Evolutionary conservation across 2,329 filamentous ascomycete species (phyloP).

Genomic region (Nannizzia gypsea): DNA sequence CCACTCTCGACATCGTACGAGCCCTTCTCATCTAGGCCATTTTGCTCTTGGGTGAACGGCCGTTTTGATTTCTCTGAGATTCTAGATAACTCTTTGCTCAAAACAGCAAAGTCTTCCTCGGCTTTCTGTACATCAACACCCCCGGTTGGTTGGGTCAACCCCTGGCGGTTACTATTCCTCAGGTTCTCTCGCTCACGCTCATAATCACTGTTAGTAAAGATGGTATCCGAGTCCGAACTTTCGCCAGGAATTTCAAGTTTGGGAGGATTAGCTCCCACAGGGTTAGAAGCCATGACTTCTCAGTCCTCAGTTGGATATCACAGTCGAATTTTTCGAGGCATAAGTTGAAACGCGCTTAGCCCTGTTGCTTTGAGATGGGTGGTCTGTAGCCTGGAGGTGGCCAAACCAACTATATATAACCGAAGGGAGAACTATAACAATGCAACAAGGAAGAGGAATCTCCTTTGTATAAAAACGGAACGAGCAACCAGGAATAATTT

Average conservation of each 20-base stretch:
- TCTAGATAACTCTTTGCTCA: constrained; percentile 29
- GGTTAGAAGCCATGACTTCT: background rate
- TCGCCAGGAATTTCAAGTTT: constrained; percentile 5
- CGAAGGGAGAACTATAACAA: background rate
- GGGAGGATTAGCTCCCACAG: background rate
- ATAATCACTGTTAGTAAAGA: constrained; percentile 18
- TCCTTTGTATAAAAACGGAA: background rate
- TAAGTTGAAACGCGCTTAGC: background rate
- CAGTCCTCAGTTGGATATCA: background rate
- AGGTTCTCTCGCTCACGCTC: constrained; percentile 23
- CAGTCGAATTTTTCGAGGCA: background rate
- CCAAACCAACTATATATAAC: background rate
- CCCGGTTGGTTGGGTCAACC: constrained; percentile 23
- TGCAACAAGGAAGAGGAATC: background rate
- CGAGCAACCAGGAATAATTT: background rate
- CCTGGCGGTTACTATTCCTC: constrained; percentile 23
- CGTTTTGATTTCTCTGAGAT: constrained; percentile 28
- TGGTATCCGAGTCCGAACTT: constrained; percentile 21
- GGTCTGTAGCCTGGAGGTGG: background rate
- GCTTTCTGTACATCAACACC: constrained; percentile 38
- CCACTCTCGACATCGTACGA: constrained; percentile 44
- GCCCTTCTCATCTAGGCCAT: constrained; percentile 18
- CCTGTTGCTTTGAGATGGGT: background rate
- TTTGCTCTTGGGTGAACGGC: constrained; percentile 25
- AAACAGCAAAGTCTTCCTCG: constrained; percentile 33